Evolutionary conservation across 805 yeast genomes (phyloP).

Genomic region (Kluyveromyces siamensis): DNA sequence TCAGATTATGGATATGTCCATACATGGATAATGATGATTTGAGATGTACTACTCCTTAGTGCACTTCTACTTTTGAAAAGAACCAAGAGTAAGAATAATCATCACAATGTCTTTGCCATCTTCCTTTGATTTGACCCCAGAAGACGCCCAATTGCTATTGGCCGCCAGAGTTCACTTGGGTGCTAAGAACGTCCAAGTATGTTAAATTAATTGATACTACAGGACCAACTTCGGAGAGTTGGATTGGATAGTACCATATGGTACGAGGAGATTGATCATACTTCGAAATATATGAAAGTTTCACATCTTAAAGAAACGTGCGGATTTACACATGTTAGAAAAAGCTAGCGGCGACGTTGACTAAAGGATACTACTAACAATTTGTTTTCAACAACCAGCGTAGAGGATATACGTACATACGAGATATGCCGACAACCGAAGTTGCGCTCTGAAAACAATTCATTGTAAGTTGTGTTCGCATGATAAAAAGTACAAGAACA

Average conservation of each 20-base stretch:
- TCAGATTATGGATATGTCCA: neutral
- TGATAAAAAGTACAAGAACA: conserved; percentile 3
- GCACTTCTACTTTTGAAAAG: neutral
- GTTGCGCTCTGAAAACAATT: neutral
- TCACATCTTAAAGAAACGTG: neutral
- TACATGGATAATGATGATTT: neutral
- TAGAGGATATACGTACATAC: conserved; percentile 4
- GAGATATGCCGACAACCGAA: neutral
- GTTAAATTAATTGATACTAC: conserved; percentile 27
- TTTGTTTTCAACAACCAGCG: neutral
- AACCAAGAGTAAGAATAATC: neutral
- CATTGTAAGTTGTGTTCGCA: neutral
- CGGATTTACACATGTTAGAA: neutral
- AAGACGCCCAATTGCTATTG: conserved; percentile 97
- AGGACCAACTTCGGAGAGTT: neutral
- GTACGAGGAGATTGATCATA: conserved; percentile 1
- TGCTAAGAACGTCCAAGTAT: conserved; percentile 98
- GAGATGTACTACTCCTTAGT: neutral
- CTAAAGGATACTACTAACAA: neutral
- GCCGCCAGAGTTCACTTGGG: conserved; percentile 99
- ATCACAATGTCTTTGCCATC: conserved; percentile 71
- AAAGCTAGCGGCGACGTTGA: neutral
- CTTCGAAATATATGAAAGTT: neutral
- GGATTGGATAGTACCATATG: neutral
- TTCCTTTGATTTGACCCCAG: conserved; percentile 88